Evolutionary conservation across 2,329 filamentous ascomycete genomes (phyloP), one percentile per base, ranked within the genome.

Genomic region (Leptographium galeiforme): DNA sequence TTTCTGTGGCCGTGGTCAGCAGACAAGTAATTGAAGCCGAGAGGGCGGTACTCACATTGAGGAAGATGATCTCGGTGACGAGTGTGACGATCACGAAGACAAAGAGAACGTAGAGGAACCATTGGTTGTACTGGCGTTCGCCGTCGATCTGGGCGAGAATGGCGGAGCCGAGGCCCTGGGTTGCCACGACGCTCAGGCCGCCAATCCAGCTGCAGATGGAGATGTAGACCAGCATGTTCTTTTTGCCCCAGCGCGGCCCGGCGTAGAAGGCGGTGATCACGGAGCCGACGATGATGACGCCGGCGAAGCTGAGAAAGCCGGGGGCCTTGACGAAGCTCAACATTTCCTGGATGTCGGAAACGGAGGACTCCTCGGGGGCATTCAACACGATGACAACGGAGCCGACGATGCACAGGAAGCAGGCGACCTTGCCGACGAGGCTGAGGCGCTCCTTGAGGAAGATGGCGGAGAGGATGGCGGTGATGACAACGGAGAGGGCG

Each of bases 171-270:
- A 98, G 71, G 18, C 93, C 93, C 68, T 97, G 91, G 3, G 90
- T 97, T 16, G 89, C 86, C 53, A 97, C 93, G 10, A 97, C 93
- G 69, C 89, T 96, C 63, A 97, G 73, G 1, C 90, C 93, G 58
- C 93, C 93, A 57, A 97, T 82, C 74, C 94, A 79, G 70, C 89
- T 95, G 77, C 93, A 98, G 61, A 98, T 91, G 61, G 85, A 90
- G 60, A 98, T 81, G 69, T 98, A 97, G 38, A 97, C 89, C 67
- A 98, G 77, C 93, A 98, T 97, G 63, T 87, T 91, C 76, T 89
- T 91, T 72, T 95, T 96, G 49, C 90, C 93, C 66, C 91, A 98
- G 62, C 85, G 79, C 16, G 93, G 93, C 0, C 81, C 93, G 44
- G 80, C 83, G 77, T 84, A 97, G 48, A 93, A 69, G 1, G 89